Base-by-base conservation (phyloP, 495 filamentous ascomycete genomes). In the Aspergillus affinis region DNA sequence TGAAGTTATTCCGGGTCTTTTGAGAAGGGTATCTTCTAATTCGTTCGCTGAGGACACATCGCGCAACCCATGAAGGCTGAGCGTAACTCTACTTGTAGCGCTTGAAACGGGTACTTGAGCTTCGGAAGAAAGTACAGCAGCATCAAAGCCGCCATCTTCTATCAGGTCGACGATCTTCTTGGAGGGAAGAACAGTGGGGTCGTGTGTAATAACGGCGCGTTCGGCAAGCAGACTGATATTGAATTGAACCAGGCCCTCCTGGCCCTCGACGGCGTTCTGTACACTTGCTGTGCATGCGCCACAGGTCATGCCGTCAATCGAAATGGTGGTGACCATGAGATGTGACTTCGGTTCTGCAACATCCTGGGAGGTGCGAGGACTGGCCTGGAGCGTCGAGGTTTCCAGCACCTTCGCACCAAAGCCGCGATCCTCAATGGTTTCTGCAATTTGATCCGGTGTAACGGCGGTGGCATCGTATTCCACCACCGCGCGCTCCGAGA, bases 281-380 rank as follows among this genome's bases (percentile, higher is more conserved):
- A 98, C 84, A 47, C 94, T 93, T 12, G 92, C 90, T 7, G 93
- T 97, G 71, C 94, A 98, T 26, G 93, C 91, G 20, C 93, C 93
- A 66, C 93, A 98, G 5, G 93, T 98, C 94, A 98, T 98, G 29
- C 94, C 94, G 65, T 89, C 90, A 23, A 98, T 84, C 4, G 87
- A 84, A 18, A 98, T 81, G 0, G 92, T 97, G 0, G 93, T 97
- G 5, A 88, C 86, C 61, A 84, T 66, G 3, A 80, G 65, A 26
- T 75, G 70, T 41, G 61, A 71, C 49, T 70, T 75, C 62, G 78
- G 74, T 32, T 78, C 81, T 23, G 76, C 57, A 51, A 36, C 74
- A 65, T 55, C 67, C 2, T 66, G 55, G 23, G 61, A 62, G 20
- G 52, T 61, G 26, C 59, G 60, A 51, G 58, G 18, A 49, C 29